Conservation (phyloP, 179 eudicot genomes). For the Nepenthes alata region DNA sequence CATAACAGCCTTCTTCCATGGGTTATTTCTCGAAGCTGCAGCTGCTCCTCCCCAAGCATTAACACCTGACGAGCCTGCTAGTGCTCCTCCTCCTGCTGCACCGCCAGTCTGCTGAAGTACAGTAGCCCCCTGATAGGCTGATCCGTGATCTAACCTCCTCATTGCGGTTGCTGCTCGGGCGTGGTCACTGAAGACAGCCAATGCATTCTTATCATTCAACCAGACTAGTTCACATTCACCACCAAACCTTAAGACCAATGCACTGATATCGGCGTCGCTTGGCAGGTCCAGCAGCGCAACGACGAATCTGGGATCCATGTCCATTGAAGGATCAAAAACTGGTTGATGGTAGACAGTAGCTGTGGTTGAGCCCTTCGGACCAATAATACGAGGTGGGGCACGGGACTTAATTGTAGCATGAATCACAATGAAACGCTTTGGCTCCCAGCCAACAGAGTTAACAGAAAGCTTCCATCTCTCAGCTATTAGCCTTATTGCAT, state of each 20-base stretch:
- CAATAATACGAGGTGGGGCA: constrained; percentile 62
- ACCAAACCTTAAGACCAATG: constrained; percentile 82
- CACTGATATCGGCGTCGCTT: constrained; percentile 80
- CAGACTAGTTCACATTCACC: constrained; percentile 97
- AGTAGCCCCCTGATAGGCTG: constrained; percentile 65
- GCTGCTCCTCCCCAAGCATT: constrained; percentile 38
- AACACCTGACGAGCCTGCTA: constrained; percentile 22
- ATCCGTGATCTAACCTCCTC: constrained; percentile 93
- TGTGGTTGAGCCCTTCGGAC: constrained; percentile 40
- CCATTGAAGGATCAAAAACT: constrained; percentile 52
- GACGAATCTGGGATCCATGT: constrained; percentile 90
- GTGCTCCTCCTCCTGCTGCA: constrained; percentile 8
- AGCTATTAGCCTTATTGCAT: constrained; percentile 76
- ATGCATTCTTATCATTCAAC: constrained; percentile 93
- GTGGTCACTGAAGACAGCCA: constrained; percentile 84
- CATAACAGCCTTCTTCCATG: constrained; percentile 83
- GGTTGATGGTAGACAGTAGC: constrained; percentile 37
- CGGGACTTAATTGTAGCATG: constrained; percentile 73
- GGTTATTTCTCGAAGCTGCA: constrained; percentile 32
- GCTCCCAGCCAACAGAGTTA: constrained; percentile 92
- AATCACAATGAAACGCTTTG: constrained; percentile 66
- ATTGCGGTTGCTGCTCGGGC: constrained; percentile 93
- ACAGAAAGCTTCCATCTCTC: constrained; percentile 90
- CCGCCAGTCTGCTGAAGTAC: constrained; percentile 32
- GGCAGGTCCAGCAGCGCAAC: constrained; percentile 83